Percentiles rank a stretch among this genome's conserved stretches.
Conservation (phyloP, 768 basidiomycete genomes). For the Tricholomella constricta region DNA sequence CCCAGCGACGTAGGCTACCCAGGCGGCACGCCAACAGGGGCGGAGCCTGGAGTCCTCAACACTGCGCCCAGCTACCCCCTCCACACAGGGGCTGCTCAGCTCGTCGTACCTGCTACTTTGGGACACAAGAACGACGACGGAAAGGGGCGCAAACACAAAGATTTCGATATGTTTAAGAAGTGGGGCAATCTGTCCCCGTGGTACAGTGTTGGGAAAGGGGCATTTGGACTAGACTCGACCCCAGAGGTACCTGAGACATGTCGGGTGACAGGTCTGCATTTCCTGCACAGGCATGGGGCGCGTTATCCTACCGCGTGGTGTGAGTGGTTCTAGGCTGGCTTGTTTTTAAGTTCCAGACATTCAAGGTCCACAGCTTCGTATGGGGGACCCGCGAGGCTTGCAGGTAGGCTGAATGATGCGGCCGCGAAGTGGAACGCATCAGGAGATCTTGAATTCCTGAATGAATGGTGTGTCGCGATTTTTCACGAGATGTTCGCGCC, state of each 20-base stretch:
- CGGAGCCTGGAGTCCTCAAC: slow-evolving; percentile 68
- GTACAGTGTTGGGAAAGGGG: slow-evolving; percentile 68
- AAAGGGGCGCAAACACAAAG: slow-evolving; percentile 27
- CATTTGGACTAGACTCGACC: slow-evolving; percentile 73
- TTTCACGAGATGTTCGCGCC: neutral
- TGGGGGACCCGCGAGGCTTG: slow-evolving; percentile 63
- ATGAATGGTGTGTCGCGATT: slow-evolving; percentile 63
- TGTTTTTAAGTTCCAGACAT: neutral
- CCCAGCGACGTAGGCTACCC: slow-evolving; percentile 78
- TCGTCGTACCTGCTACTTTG: slow-evolving; percentile 53
- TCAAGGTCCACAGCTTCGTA: slow-evolving; percentile 44
- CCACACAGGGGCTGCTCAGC: slow-evolving; percentile 67
- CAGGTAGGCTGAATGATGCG: slow-evolving; percentile 52
- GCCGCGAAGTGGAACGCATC: slow-evolving; percentile 64
- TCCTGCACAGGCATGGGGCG: slow-evolving; percentile 84
- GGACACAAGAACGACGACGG: slow-evolving; percentile 15
- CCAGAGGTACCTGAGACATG: slow-evolving; percentile 74
- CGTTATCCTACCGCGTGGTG: slow-evolving; percentile 68
- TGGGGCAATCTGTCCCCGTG: slow-evolving; percentile 90
- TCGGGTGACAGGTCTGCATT: slow-evolving; percentile 70
- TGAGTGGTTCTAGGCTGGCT: slow-evolving; percentile 36
- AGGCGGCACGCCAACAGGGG: slow-evolving; percentile 79
- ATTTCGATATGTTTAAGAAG: slow-evolving; percentile 69
- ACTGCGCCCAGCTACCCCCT: slow-evolving; percentile 81
- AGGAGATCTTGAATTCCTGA: slow-evolving; percentile 74